phyloP scores from a whole-genome alignment of 305 asterid species.

The Plantago coronopus region DNA sequence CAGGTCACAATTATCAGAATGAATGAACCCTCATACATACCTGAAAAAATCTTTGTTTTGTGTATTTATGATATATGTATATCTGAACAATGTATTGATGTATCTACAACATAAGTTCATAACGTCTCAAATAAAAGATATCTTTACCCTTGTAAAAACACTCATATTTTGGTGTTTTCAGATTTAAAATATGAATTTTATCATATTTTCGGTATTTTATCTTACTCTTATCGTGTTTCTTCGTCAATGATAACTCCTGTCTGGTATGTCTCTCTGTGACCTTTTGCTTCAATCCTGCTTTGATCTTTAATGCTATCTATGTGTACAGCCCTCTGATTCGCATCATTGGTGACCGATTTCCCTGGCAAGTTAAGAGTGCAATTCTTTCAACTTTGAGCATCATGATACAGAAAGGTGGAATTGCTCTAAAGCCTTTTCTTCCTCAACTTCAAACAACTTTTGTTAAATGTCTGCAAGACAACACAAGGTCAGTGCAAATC shows the following conservation, averaged over 20 bases:
- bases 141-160: neutral
- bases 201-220: neutral
- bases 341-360: conserved; percentile 92
- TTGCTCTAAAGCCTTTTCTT: conserved; percentile 91
- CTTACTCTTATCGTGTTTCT: neutral
- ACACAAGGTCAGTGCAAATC: conserved; percentile 67
- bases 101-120: too few species aligned
- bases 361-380: conserved; percentile 99
- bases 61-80: too few species aligned
- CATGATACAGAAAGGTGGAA: conserved; percentile 88
- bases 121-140: too few species aligned
- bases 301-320: conserved; percentile 27
- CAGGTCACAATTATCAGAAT: too few species aligned
- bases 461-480: conserved; percentile 92
- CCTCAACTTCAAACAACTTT: conserved; percentile 99
- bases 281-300: conserved; percentile 12
- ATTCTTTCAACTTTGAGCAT: conserved; percentile 85
- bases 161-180: neutral
- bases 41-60: too few species aligned
- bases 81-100: too few species aligned
- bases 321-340: conserved; percentile 96
- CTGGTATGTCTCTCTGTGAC: conserved; percentile 6
- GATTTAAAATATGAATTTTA: neutral
- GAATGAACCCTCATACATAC: too few species aligned
- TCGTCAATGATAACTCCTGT: conserved; percentile 9